Base-by-base conservation (phyloP, 1,284 basidiomycete species). In the Sporisorium scitamineum region DNA sequence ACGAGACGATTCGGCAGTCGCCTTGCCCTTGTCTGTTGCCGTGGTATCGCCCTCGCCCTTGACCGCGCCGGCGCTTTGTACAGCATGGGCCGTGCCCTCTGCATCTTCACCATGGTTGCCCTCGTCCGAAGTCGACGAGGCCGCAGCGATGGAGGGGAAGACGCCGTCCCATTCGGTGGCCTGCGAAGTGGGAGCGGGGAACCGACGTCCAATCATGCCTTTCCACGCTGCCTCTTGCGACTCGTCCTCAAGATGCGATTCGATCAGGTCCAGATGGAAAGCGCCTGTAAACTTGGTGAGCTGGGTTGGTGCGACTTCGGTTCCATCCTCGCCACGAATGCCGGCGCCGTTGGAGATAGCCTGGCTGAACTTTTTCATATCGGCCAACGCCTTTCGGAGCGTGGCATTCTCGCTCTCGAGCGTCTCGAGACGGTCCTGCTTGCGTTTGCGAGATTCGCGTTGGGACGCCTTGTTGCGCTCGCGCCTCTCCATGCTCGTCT, bases 401-500 rank as follows among this genome's bases (percentile, higher is more conserved):
- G 74, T 59, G 1, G 62, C 65, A 11, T 76, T 76, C 50, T 76
- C 74, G 62, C 29, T 51, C 45, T 76, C 74, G 5, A 76, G 70
- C 41, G 65, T 76, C 45, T 76, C 70, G 29, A 76, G 55, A 5
- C 70, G 69, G 32, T 69, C 66, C 53, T 76, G 74, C 60, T 72
- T 72, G n/a, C 74, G 69, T 51, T 70, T 72, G 31, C 74, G 74
- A 6, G 74, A 76, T 47, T 76, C 74, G 60, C 74, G 58, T 39
- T 76, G 74, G 6, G 74, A 76, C 0, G 74, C 74, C 56, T 76
- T 76, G 62, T 76, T 76, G 2, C 74, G 65, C 44, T 76, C 74
- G 37, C 74, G 65, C 37, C 74, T 57, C 47, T 76, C 74, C 9
- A 47, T 57, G 37, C 74, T 76, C 32, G 74, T 76, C 57, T 76